Conservation (phyloP, 768 basidiomycete genomes). For the Suillus americanus region DNA sequence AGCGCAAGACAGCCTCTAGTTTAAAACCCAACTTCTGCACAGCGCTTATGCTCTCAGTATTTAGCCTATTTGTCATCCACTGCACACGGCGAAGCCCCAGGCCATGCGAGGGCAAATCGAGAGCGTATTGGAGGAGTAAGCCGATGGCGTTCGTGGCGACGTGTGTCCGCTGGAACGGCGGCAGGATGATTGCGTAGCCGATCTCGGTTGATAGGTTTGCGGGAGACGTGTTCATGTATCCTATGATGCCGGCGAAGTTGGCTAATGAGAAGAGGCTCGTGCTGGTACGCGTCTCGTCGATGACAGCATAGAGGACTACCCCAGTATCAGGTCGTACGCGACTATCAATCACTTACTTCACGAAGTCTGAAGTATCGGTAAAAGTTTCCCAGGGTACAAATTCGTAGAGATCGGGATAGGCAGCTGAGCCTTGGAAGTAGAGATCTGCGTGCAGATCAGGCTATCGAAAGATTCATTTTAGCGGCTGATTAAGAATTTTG, state of each 20-base stretch:
- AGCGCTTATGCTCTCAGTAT: constrained; percentile 45
- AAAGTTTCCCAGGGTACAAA: constrained; percentile 56
- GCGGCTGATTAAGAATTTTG: neutral
- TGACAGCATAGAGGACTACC: constrained; percentile 47
- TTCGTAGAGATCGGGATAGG: constrained; percentile 41
- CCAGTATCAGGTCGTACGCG: constrained; percentile 36
- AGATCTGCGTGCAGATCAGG: constrained; percentile 43
- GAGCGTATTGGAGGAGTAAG: constrained; percentile 47
- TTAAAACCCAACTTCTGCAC: constrained; percentile 64
- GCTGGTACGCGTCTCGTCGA: constrained; percentile 44
- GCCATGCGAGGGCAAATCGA: constrained; percentile 41
- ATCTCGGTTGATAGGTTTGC: constrained; percentile 50
- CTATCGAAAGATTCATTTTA: constrained; percentile 23
- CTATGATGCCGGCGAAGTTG: constrained; percentile 52
- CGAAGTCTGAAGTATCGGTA: constrained; percentile 34
- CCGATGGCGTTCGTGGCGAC: constrained; percentile 56
- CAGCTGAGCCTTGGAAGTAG: constrained; percentile 35
- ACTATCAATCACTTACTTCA: constrained; percentile 33
- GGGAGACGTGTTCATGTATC: constrained; percentile 45
- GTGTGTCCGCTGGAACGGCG: constrained; percentile 63
- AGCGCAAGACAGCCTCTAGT: constrained; percentile 51
- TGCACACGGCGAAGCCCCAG: constrained; percentile 61
- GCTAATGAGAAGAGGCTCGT: neutral
- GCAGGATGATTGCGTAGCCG: constrained; percentile 52
- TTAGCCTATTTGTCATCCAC: constrained; percentile 56